Conservation (phyloP, 306 rosid genomes). For the Lotus japonicus region DNA sequence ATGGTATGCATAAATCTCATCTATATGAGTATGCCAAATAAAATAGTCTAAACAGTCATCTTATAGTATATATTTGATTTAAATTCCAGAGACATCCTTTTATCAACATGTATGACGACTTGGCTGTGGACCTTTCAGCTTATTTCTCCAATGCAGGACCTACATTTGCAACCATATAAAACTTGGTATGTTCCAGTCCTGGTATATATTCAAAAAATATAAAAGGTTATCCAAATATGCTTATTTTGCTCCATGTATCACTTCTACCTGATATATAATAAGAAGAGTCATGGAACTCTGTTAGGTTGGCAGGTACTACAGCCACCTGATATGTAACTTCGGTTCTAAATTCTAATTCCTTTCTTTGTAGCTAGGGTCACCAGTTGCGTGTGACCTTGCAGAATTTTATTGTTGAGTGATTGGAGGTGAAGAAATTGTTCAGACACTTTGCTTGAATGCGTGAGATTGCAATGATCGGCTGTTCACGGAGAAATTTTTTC, state of each 20-base stretch:
- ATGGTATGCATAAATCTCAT: conserved; percentile 45
- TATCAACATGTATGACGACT: conserved; percentile 56
- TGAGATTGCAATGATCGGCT: neutral
- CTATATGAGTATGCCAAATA: conserved; percentile 2
- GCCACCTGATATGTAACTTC: neutral
- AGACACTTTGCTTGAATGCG: neutral
- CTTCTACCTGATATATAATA: neutral
- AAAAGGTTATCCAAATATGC: neutral
- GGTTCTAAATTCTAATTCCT: conserved; percentile 2
- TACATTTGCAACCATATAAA: conserved; percentile 67
- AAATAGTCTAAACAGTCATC: conserved; percentile 6
- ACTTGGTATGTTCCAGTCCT: conserved; percentile 26
- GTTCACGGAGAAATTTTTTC: neutral
- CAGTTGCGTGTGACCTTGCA: neutral
- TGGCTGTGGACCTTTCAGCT: conserved; percentile 64
- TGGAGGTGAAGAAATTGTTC: neutral
- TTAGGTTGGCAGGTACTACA: neutral
- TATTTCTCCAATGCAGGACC: conserved; percentile 77
- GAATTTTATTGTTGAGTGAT: neutral
- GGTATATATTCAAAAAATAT: conserved; percentile 4
- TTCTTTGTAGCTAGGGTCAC: conserved; percentile 5
- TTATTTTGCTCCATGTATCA: neutral
- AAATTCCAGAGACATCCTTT: conserved; percentile 72
- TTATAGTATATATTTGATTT: conserved; percentile 24
- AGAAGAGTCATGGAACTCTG: neutral